Percentiles rank a stretch among this genome's conserved stretches.
Conservation (phyloP, 148 eudicot species). For the Spergularia marina region DNA sequence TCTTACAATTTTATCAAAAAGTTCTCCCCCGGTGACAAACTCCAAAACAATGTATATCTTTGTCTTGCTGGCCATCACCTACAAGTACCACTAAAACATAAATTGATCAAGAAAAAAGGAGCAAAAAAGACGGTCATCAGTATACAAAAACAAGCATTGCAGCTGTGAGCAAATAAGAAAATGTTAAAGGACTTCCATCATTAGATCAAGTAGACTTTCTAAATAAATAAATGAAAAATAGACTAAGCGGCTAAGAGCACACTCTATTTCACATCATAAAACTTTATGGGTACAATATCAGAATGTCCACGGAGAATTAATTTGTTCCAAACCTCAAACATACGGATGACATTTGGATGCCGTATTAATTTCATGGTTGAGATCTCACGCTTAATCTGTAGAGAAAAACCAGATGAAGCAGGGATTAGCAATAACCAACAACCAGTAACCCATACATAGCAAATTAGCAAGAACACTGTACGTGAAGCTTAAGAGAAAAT, state of each 20-base stretch:
- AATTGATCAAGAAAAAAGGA: slow-evolving; percentile 16
- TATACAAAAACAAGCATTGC: slow-evolving; percentile 5
- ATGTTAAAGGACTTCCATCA: too few species aligned
- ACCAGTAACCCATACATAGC: background rate
- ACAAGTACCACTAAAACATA: slow-evolving; percentile 30
- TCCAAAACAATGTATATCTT: slow-evolving; percentile 88
- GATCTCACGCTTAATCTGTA: slow-evolving; percentile 95
- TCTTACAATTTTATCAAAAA: slow-evolving; percentile 91
- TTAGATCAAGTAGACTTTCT: too few species aligned
- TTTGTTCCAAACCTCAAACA: slow-evolving; percentile 64
- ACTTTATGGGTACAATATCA: background rate
- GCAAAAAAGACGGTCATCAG: slow-evolving; percentile 9
- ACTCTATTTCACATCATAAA: background rate
- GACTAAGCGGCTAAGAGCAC: too few species aligned
- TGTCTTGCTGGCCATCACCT: slow-evolving; percentile 99
- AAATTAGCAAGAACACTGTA: background rate
- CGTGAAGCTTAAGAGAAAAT: background rate
- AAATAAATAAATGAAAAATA: background rate
- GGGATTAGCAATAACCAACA: slow-evolving; percentile 2
- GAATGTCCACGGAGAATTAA: background rate
- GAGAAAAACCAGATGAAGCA: slow-evolving; percentile 4
- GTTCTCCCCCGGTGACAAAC: slow-evolving; percentile 92
- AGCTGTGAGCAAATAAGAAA: background rate
- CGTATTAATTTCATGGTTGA: slow-evolving; percentile 87
- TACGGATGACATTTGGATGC: slow-evolving; percentile 89